A percentile compares a stretch with the other conserved stretches of the same genome.
phyloP scores from a whole-genome alignment of 352 stramenopile genomes.

The Globisporangium middletonii region DNA sequence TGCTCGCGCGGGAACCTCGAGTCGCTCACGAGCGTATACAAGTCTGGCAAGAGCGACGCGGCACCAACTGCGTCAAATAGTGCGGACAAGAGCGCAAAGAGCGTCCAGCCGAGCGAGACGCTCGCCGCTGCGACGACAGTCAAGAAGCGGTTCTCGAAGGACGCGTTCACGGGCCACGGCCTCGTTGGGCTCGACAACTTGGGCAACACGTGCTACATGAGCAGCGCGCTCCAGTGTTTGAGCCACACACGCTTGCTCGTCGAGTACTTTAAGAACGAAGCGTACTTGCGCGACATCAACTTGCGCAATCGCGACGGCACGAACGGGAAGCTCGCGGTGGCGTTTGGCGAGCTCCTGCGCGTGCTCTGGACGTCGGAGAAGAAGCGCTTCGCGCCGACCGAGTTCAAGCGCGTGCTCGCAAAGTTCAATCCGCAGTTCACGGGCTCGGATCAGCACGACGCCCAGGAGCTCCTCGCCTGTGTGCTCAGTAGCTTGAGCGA shows the following conservation, averaged over 20 bases:
- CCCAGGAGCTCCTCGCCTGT: slow-evolving; percentile 94
- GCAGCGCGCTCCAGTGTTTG: slow-evolving; percentile 96
- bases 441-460: slow-evolving; percentile 94
- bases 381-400: slow-evolving; percentile 69
- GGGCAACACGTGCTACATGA: slow-evolving; percentile 99
- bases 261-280: slow-evolving; percentile 95
- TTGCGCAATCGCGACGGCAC: slow-evolving; percentile 91
- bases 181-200: slow-evolving; percentile 93
- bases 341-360: slow-evolving; percentile 93
- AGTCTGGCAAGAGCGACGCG: slow-evolving; percentile 9
- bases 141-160: slow-evolving; percentile 64
- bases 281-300: slow-evolving; percentile 96
- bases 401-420: slow-evolving; percentile 91
- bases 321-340: slow-evolving; percentile 89
- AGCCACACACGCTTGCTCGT: slow-evolving; percentile 93
- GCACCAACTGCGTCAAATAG: slow-evolving; percentile 4
- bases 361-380: slow-evolving; percentile 87
- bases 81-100: slow-evolving; percentile 1
- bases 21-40: slow-evolving; percentile 33
- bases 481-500: slow-evolving; percentile 96
- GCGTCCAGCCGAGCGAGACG: slow-evolving; percentile 11
- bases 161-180: slow-evolving; percentile 68
- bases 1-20: slow-evolving; percentile 71
- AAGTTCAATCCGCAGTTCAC: slow-evolving; percentile 93
- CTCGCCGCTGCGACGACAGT: slow-evolving; percentile 25